Evolutionary conservation across 2,329 filamentous ascomycete genomes (phyloP).

Genomic region (Chaetomiaceae sp.): DNA sequence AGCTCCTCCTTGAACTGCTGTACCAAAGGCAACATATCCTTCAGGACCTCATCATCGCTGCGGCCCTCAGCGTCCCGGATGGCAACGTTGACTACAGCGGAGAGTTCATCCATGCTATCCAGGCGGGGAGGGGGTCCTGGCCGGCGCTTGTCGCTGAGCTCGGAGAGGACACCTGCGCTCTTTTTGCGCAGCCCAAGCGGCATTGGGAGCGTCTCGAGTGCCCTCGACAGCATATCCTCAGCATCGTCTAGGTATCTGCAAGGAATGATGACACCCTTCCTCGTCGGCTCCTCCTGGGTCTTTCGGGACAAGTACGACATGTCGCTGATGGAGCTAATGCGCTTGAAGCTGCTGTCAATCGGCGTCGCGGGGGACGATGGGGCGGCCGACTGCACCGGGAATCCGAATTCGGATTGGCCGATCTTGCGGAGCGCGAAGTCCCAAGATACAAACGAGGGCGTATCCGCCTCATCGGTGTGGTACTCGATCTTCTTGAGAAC

Average conservation of each 20-base stretch:
- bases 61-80: conserved; percentile 81
- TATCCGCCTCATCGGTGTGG: conserved; percentile 66
- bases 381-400: conserved; percentile 72
- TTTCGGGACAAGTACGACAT: conserved; percentile 82
- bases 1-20: conserved; percentile 81
- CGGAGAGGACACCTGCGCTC: conserved; percentile 59
- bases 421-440: conserved; percentile 94
- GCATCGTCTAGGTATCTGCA: conserved; percentile 91
- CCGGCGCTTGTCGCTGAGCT: conserved; percentile 69
- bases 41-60: conserved; percentile 75
- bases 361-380: conserved; percentile 82
- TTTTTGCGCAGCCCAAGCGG: conserved; percentile 49
- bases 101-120: conserved; percentile 70
- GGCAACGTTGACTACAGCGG: conserved; percentile 87
- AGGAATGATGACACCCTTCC: conserved; percentile 92
- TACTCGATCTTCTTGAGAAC: conserved; percentile 86
- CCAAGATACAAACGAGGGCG: conserved; percentile 79
- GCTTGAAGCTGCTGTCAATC: conserved; percentile 63
- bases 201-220: conserved; percentile 76
- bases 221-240: conserved; percentile 79
- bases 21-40: conserved; percentile 70
- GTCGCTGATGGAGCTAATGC: conserved; percentile 92
- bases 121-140: conserved; percentile 49
- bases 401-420: conserved; percentile 82
- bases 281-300: conserved; percentile 68